Base-by-base conservation (phyloP, 2,329 filamentous ascomycete species). In the Alternaria triticimaculans region DNA sequence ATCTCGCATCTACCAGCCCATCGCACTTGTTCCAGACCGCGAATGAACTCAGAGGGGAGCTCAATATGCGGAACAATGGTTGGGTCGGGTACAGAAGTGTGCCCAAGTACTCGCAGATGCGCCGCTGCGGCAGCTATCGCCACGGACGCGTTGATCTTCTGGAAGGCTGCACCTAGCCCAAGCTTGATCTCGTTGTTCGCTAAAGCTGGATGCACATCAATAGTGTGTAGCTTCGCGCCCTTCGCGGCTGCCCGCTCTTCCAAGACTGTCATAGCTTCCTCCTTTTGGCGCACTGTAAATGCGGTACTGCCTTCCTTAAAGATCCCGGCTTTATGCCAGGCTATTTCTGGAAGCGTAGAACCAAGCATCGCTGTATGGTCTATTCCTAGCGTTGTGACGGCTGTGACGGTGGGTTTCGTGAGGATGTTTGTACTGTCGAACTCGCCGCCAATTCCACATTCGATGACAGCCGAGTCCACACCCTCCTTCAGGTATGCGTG, bases 391-490 rank as follows among this genome's bases (percentile, higher is more conserved):
- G 90, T 93, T 20, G 93, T 90, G 41, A 97, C 89, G 0, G 91
- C 92, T 1, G 89, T 87, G 1, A 89, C 90, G 7, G 87, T 89
- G 1, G 94, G 91, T 12, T 87, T 85, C 11, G 86, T 83, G 6
- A 99, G 80, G 21, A 98, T 87, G 75, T 98, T 98, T 10, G 96
- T 99, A 26, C 92, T 91, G 76, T 98, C 95, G 74, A 94, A 94
- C 81, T 97, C 93, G 53, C 94, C 96, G 15, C 96, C 96, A 67
- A 98, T 96, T 1, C 96, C 96, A 73, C 93, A 97, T 81, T 99
- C 96, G 33, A 98, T 86, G 10, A 98, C 89, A 0, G 93, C 94
- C 18, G 89, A 89, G 66, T 90, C 85, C 0, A 97, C 89, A 1
- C 90, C 90, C 77, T 96, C 91, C 51, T 85, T 80, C 25, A 96